Evolutionary conservation across 345 rosid species (phyloP).

Genomic region (Citrus hindsii): DNA sequence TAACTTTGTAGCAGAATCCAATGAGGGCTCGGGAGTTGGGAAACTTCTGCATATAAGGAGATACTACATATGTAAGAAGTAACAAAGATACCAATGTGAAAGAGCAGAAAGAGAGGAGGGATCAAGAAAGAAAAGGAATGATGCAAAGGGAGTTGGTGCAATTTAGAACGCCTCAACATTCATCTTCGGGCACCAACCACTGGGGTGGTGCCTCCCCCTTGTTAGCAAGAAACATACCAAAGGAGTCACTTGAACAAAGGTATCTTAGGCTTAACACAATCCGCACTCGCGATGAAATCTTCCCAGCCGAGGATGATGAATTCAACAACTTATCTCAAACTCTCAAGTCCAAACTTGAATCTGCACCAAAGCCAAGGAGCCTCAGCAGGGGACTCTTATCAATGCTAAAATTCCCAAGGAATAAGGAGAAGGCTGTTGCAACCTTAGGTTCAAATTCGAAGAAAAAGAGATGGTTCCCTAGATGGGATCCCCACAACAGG

Average conservation of each 20-base stretch:
- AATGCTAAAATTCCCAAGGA: conserved; percentile 13
- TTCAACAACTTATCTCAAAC: conserved; percentile 1
- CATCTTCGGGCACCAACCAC: conserved; percentile 44
- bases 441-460: conserved; percentile 17
- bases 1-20: conserved; percentile 21
- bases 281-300: conserved; percentile 36
- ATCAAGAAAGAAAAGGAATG: neutral
- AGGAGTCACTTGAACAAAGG: conserved; percentile 49
- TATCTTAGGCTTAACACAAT: conserved; percentile 33
- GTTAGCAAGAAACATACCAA: conserved; percentile 50
- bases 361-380: conserved; percentile 16
- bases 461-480: conserved; percentile 39
- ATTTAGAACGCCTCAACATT: conserved; percentile 59
- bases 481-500: conserved; percentile 46
- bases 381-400: conserved; percentile 19
- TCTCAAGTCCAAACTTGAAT: conserved; percentile 1
- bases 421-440: conserved; percentile 5
- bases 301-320: conserved; percentile 7
- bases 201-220: conserved; percentile 67
- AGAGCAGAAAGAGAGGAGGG: neutral
- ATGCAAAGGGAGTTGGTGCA: conserved; percentile 29
- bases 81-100: neutral
- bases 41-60: conserved; percentile 11
- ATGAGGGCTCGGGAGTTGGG: conserved; percentile 5
- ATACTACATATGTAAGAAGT: neutral